These are phyloP conservation scores for Chenopodium quinoa DNA, from an alignment of 148 eudicot genomes.

Conservation along the genomic window DNA sequence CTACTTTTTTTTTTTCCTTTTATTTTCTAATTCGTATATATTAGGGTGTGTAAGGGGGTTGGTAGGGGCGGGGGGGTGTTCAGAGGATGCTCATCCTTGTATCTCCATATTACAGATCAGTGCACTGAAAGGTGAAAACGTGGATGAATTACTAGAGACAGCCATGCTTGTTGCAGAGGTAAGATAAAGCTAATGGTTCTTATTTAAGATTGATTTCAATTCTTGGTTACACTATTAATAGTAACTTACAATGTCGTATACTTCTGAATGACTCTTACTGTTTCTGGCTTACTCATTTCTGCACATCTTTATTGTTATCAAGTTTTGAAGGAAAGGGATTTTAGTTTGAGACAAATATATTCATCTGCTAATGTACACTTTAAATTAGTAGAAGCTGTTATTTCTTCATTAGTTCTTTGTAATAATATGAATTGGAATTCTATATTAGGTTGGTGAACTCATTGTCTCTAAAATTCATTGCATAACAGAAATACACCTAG, in stretches of 20 bases:
- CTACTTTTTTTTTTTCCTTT: background rate
- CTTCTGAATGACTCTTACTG: background rate
- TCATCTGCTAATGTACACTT: background rate
- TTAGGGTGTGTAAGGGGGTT: background rate
- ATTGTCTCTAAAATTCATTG: background rate
- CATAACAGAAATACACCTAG: background rate
- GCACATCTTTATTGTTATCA: background rate
- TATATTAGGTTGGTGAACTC: background rate
- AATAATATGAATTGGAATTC: background rate
- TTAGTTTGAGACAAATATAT: background rate
- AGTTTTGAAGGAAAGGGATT: background rate
- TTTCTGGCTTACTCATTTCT: background rate
- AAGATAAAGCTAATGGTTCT: slow-evolving; percentile 23
- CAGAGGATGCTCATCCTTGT: slow-evolving; percentile 13
- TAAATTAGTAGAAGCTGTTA: background rate
- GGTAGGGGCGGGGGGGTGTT: background rate
- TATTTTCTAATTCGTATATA: background rate
- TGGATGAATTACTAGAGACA: slow-evolving; percentile 88
- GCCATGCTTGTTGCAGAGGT: slow-evolving; percentile 99
- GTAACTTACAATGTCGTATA: background rate
- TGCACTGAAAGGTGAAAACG: slow-evolving; percentile 89
- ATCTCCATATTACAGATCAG: slow-evolving; percentile 61
- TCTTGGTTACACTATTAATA: slow-evolving; percentile 11
- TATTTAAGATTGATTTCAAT: background rate
- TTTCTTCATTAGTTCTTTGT: background rate